Base-by-base conservation (phyloP, 2,329 filamentous ascomycete genomes). In the Scytalidium lignicola region DNA sequence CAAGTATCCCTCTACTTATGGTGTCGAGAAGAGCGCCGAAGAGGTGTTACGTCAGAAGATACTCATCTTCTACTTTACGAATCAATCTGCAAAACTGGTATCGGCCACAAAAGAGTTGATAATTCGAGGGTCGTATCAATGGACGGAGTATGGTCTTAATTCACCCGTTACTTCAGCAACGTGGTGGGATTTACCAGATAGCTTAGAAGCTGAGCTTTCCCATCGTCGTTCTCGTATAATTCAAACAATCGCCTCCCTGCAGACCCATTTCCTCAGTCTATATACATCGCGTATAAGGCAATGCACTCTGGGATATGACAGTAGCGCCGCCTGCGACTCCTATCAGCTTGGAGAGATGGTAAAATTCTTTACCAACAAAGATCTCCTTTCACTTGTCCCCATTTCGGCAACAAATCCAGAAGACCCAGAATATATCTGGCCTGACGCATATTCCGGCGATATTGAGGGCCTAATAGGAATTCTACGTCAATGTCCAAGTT, bases 291-390 rank as follows among this genome's bases (percentile, higher is more conserved):
- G 82, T n/a, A 74, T 74, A 22, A 66, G 73, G 21, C 86, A 90
- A 62, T 90, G 87, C 65, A 82, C 81, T 58, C 74, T 89, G 0
- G 86, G 86, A 46, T 90, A 90, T 65, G 85, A 88, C 60, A 83
- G 81, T 2, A 86, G 82, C 53, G 67, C 77, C 2, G 80, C 85
- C 40, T 90, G 87, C 64, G 87, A 91, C 67, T 83, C 82, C 2
- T 91, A 86, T 60, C 87, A 91, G 66, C 76, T 91, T 1, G 87
- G 86, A 19, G 85, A 90, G 67, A 88, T 88, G 74, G 68, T 89
- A 54, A 82, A 82, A 56, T 90, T 90, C 65, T 77, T 90, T 29
- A 69, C 73, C 13, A 74, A 75, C 55, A 80, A 81, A 55, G 74
- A 77, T 22, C 77, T 88, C 0, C 60, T 89, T 3, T 78, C 75